Evolutionary conservation across 148 eudicot genomes (phyloP).

Genomic region (Drosera capensis): DNA sequence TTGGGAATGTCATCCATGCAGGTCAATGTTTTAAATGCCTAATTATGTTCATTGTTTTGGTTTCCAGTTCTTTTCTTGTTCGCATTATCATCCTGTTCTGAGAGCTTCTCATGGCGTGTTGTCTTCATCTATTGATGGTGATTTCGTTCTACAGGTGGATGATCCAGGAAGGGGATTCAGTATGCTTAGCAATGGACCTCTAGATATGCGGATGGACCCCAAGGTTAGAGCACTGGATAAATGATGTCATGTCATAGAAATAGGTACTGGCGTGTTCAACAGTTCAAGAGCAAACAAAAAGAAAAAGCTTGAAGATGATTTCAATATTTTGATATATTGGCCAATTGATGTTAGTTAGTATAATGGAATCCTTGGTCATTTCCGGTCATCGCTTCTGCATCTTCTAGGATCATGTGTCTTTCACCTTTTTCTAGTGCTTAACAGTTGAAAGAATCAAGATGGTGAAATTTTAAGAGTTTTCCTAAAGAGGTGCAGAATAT

Average conservation of each 20-base stretch:
- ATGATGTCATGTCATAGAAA: background rate
- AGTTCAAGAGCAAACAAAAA: too few species aligned
- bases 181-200: slow-evolving; percentile 74
- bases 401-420: too few species aligned
- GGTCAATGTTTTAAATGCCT: slow-evolving; percentile 23
- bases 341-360: too few species aligned
- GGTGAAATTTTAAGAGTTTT: too few species aligned
- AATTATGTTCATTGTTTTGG: background rate
- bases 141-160: slow-evolving; percentile 44
- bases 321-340: too few species aligned
- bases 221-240: slow-evolving; percentile 29
- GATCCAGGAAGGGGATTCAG: slow-evolving; percentile 86
- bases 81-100: background rate
- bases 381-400: too few species aligned
- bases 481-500: too few species aligned
- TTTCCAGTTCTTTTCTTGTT: background rate
- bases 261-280: background rate
- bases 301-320: too few species aligned
- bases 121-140: background rate
- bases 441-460: too few species aligned
- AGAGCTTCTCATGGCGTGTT: too few species aligned
- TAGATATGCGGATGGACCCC: slow-evolving; percentile 97
- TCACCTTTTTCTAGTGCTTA: too few species aligned
- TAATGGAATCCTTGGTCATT: too few species aligned
- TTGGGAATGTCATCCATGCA: slow-evolving; percentile 99